Base-by-base conservation (phyloP, 495 filamentous ascomycete species). In the Xylaria venustula region DNA sequence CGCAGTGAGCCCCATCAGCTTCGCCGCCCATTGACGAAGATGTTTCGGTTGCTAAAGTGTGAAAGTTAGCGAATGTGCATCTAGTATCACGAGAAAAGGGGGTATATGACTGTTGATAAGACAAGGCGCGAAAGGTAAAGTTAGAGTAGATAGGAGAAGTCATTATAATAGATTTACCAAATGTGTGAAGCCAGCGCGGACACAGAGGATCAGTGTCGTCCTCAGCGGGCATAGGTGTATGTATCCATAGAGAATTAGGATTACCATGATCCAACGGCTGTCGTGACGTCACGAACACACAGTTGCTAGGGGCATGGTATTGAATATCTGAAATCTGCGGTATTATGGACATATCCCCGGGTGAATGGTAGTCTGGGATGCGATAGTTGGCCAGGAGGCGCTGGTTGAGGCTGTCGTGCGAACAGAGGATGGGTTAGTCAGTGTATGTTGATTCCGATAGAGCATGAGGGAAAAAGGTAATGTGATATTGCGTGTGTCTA, bases 201-300 rank as follows among this genome's bases (percentile, higher is more conserved):
- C n/a, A 17, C 9, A 23, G 17, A 42, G 57, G 47, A 25, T 52
- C 36, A n/a, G n/a, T n/a, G 5, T 36, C 25, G 47, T 52, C 5
- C n/a, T 11, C 36, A 0, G 2, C 7, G 22, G 41, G 40, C 17
- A 57, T 23, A 26, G 71, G 64, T 26, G 54, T 57, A 32, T 66
- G 60, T 4, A 22, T 25, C n/a, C 20, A 46, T 23, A 74, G 45
- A 4, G 57, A 7, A 9, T 3, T 45, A 12, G 2, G 15, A 15
- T 25, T 15, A 28, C 14, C 0, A 26, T 23, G 7, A 36, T n/a
- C 0, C 23, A 34, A 14, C 45, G 17, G 20, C 34, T 26, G 1
- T 12, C 64, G 19, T 3, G 71, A 68, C 0, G 73, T 66, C 47
- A 73, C 23, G 4, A 79, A 60, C 7, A 77, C 26, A 25, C 25